Conservation (phyloP, 805 yeast species). For the Candida fluviatilis region DNA sequence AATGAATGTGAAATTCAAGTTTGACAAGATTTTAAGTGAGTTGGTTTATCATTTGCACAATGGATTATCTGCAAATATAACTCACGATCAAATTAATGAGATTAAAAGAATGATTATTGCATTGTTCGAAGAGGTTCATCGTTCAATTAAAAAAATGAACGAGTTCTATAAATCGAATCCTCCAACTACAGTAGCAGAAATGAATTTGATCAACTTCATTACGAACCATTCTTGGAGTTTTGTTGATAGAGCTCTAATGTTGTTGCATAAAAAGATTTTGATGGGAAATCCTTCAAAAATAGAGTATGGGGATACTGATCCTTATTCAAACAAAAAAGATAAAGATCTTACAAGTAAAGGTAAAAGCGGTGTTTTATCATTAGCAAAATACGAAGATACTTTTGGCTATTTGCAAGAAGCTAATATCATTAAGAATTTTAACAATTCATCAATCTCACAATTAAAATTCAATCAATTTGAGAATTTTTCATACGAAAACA, state of each 20-base stretch:
- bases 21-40: conserved; percentile 49
- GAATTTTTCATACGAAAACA: conserved; percentile 47
- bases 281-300: conserved; percentile 21
- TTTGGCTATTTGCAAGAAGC: conserved; percentile 35
- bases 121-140: conserved; percentile 46
- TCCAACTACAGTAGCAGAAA: conserved; percentile 35
- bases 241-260: conserved; percentile 51
- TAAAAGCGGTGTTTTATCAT: conserved; percentile 25
- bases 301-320: conserved; percentile 3
- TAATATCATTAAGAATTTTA: conserved; percentile 35
- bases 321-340: conserved; percentile 6
- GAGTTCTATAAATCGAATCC: conserved; percentile 29
- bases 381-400: conserved; percentile 37
- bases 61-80: conserved; percentile 39
- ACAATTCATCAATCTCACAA: conserved; percentile 33
- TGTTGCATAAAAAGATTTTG: conserved; percentile 39
- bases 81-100: conserved; percentile 38
- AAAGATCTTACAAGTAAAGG: conserved; percentile 7
- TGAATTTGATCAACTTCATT: conserved; percentile 46
- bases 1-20: conserved; percentile 51
- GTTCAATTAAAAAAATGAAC: conserved; percentile 40
- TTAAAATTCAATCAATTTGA: conserved; percentile 31
- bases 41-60: conserved; percentile 50
- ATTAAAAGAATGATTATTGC: conserved; percentile 48
- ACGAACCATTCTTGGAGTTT: conserved; percentile 46